Evolutionary conservation across 2,329 filamentous ascomycete genomes (phyloP).

Genomic region (Trichoderma asperellum): DNA sequence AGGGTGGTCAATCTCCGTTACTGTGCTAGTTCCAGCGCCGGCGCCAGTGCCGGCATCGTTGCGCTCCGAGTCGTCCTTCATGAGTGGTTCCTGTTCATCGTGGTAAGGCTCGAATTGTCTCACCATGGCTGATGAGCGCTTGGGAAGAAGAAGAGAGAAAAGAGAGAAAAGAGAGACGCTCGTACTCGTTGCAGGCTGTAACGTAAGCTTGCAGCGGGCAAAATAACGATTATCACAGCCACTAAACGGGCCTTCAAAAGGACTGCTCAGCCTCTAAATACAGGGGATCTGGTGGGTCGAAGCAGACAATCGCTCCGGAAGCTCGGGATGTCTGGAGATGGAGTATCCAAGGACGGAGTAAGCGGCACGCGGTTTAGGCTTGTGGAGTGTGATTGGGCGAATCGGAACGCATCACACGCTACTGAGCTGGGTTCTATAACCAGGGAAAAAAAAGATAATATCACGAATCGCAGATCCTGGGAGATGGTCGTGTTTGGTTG

Average conservation of each 20-base stretch:
- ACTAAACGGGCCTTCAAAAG: slow-evolving; percentile 5
- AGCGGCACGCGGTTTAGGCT: slow-evolving; percentile 20
- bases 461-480: not conserved
- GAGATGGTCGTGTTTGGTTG: not conserved
- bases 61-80: slow-evolving; percentile 43
- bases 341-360: slow-evolving; percentile 4
- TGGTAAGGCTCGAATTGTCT: slow-evolving; percentile 37
- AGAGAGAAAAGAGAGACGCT: not conserved
- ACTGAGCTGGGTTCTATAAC: not conserved
- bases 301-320: slow-evolving; percentile 7
- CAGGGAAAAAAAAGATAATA: not conserved
- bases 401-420: slow-evolving; percentile 4
- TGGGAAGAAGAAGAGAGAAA: not conserved
- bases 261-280: slow-evolving; percentile 26
- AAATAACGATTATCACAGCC: slow-evolving; percentile 2
- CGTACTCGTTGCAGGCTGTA: not conserved
- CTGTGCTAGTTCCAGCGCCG: slow-evolving; percentile 31
- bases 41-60: slow-evolving; percentile 35
- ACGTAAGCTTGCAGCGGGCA: slow-evolving; percentile 20
- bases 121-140: slow-evolving; percentile 38
- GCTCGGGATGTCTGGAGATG: slow-evolving; percentile 21
- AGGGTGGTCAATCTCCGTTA: slow-evolving; percentile 41
- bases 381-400: slow-evolving; percentile 18
- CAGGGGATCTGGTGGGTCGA: slow-evolving; percentile 23
- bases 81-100: slow-evolving; percentile 47